Conservation (phyloP, 805 yeast species). For the Myxozyma geophila region DNA sequence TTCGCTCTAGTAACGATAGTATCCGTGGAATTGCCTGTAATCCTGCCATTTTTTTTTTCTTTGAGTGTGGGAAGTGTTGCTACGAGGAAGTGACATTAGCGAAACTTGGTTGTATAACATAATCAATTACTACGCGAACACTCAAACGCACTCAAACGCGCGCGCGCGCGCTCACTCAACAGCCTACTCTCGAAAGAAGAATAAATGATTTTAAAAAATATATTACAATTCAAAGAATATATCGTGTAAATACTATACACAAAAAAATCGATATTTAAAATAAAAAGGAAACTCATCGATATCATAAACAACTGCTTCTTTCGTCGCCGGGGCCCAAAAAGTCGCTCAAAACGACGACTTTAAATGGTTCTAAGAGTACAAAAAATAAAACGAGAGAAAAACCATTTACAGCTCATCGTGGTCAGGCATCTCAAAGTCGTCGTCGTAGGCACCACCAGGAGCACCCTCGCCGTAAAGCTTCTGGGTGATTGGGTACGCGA, state of each 20-base stretch:
- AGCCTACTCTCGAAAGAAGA: neutral
- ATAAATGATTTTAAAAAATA: neutral
- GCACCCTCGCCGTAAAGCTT: slow-evolving; percentile 72
- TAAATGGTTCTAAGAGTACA: neutral
- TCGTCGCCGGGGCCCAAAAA: neutral
- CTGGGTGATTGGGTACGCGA: slow-evolving; percentile 90
- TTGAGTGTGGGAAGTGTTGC: too few species aligned
- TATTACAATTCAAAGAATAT: neutral
- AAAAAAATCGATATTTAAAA: neutral
- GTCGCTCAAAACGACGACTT: neutral
- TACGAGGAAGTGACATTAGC: too few species aligned
- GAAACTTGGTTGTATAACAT: too few species aligned
- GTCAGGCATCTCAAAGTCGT: slow-evolving; percentile 65
- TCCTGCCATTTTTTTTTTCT: too few species aligned
- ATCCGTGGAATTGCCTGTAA: neutral
- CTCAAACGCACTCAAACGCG: too few species aligned
- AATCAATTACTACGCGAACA: too few species aligned
- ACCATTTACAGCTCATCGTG: slow-evolving; percentile 59
- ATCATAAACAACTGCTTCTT: neutral
- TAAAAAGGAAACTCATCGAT: neutral
- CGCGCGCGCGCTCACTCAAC: too few species aligned
- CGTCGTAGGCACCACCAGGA: slow-evolving; percentile 54
- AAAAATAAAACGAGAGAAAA: neutral
- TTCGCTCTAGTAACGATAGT: neutral
- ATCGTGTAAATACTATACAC: neutral